Evolutionary conservation across 495 filamentous ascomycete species (phyloP).

Genomic region (Penicillium malachiteum): DNA sequence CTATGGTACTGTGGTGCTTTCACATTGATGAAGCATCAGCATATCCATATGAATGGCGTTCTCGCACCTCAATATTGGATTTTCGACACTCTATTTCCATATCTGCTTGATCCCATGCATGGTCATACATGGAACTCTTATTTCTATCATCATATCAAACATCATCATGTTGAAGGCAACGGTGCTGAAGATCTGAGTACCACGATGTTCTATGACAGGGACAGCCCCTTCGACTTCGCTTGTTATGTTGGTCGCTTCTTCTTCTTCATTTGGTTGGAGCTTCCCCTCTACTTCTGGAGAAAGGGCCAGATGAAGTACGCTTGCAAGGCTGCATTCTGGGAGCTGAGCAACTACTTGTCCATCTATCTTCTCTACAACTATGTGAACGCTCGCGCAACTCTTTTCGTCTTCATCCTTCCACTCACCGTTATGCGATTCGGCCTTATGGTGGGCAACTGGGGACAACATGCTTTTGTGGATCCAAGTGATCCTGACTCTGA

Average conservation of each 20-base stretch:
- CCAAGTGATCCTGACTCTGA: slow-evolving; percentile 66
- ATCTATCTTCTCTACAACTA: slow-evolving; percentile 49
- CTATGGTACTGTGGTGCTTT: slow-evolving; percentile 66
- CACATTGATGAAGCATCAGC: slow-evolving; percentile 79
- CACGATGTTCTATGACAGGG: slow-evolving; percentile 74
- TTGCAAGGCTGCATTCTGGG: slow-evolving; percentile 54
- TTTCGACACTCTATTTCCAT: slow-evolving; percentile 67
- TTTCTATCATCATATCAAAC: slow-evolving; percentile 82
- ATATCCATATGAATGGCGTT: slow-evolving; percentile 76
- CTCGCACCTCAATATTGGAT: slow-evolving; percentile 47
- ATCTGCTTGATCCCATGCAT: slow-evolving; percentile 70
- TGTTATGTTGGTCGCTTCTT: slow-evolving; percentile 72
- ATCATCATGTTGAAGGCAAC: slow-evolving; percentile 81
- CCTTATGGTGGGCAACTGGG: slow-evolving; percentile 75
- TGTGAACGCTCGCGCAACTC: slow-evolving; percentile 49
- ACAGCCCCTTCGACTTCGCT: slow-evolving; percentile 59
- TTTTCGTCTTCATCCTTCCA: slow-evolving; percentile 62
- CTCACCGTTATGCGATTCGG: slow-evolving; percentile 59
- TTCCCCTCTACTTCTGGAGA: slow-evolving; percentile 69
- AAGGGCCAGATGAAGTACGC: slow-evolving; percentile 53
- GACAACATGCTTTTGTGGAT: slow-evolving; percentile 73
- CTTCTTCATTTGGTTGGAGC: slow-evolving; percentile 68
- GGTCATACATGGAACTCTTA: slow-evolving; percentile 84
- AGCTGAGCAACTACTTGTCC: slow-evolving; percentile 50
- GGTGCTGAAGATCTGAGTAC: slow-evolving; percentile 73